Conservation (phyloP, 345 rosid species). For the Sisymbrium irio region DNA sequence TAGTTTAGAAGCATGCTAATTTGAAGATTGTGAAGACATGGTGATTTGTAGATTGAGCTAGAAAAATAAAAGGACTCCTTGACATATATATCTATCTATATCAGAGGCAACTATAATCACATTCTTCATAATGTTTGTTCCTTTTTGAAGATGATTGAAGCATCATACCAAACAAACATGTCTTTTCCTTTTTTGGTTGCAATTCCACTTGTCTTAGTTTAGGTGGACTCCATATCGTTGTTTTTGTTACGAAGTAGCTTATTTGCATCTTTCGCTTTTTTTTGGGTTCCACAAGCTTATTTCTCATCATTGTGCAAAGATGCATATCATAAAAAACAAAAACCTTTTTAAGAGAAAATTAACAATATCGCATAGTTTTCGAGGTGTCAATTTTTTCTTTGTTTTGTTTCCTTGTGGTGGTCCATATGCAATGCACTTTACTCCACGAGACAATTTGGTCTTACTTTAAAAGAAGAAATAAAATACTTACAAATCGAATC, state of each 20-base stretch:
- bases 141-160: neutral
- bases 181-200: neutral
- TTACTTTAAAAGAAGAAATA: neutral
- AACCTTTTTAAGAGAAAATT: neutral
- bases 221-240: conserved; percentile 10
- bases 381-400: neutral
- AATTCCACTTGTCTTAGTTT: neutral
- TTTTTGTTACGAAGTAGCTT: neutral
- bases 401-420: conserved; percentile 8
- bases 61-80: neutral
- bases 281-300: conserved; percentile 5
- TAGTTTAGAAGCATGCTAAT: neutral
- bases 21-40: neutral
- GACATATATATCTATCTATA: neutral
- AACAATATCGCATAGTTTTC: neutral
- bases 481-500: neutral
- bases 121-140: conserved; percentile 1
- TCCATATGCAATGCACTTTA: conserved; percentile 3
- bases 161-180: conserved; percentile 9
- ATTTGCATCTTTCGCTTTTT: neutral
- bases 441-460: conserved; percentile 9
- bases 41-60: neutral
- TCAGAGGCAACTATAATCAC: conserved; percentile 7
- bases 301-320: conserved; percentile 20
- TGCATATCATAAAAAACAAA: neutral